phyloP scores from a whole-genome alignment of 2,329 filamentous ascomycete species.

The Zasmidium citrigriseum region DNA sequence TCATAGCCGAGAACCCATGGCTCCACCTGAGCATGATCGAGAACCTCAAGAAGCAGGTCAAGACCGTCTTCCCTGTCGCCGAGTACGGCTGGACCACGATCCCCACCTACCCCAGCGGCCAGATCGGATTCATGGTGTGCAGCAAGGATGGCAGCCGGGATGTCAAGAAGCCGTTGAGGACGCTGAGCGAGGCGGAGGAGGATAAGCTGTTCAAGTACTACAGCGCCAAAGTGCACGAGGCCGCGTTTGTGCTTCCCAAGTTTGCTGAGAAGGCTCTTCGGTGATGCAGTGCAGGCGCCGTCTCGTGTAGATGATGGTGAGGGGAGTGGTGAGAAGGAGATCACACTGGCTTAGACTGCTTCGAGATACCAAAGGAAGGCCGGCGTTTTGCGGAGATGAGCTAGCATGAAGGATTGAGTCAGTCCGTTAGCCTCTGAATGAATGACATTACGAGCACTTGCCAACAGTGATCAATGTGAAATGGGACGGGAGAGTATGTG shows the following conservation, averaged over 20 bases:
- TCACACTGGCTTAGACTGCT: not conserved
- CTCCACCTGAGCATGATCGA: constrained; percentile 92
- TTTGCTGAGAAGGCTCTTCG: constrained; percentile 78
- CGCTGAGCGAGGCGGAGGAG: constrained; percentile 85
- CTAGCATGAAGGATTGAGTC: not conserved
- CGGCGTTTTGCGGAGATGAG: not conserved
- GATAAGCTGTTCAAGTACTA: constrained; percentile 94
- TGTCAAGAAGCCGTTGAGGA: constrained; percentile 80
- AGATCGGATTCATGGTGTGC: constrained; percentile 99
- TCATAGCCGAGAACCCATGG: constrained; percentile 96
- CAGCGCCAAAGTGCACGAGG: constrained; percentile 94
- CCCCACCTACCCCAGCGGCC: constrained; percentile 96
- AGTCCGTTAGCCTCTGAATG: no score
- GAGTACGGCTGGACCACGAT: constrained; percentile 99
- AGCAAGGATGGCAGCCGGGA: constrained; percentile 86
- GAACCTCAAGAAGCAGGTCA: constrained; percentile 94
- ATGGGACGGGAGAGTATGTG: not conserved
- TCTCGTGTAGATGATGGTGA: not conserved
- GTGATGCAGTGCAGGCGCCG: constrained; percentile 25
- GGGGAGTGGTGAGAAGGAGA: not conserved
- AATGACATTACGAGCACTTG: not conserved
- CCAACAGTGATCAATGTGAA: not conserved
- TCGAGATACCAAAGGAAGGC: not conserved
- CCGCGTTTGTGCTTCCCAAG: constrained; percentile 87
- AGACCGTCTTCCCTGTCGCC: constrained; percentile 93